Evolutionary conservation across 1,139 yeast species (phyloP).

Genomic region (Yamadazyma jaroonii): DNA sequence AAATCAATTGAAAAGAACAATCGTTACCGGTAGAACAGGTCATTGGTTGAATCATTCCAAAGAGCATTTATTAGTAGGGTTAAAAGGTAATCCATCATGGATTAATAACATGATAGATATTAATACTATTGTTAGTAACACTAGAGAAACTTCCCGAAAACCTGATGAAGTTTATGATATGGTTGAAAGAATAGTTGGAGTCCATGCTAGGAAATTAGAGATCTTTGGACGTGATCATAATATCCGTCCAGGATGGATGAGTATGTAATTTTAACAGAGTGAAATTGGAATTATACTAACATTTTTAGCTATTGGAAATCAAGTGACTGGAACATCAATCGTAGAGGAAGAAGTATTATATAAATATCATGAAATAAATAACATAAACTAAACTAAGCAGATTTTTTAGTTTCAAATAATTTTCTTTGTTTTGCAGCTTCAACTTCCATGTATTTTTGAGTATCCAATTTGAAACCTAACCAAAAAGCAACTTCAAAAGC

Average conservation of each 20-base stretch:
- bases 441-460: slow-evolving; percentile 54
- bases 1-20: slow-evolving; percentile 81
- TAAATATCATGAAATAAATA: slow-evolving; percentile 26
- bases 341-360: slow-evolving; percentile 55
- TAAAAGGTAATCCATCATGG: slow-evolving; percentile 83
- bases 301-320: slow-evolving; percentile 69
- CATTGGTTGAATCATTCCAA: slow-evolving; percentile 97
- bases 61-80: slow-evolving; percentile 82
- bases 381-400: background rate
- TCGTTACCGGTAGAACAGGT: slow-evolving; percentile 94
- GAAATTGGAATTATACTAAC: slow-evolving; percentile 3
- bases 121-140: slow-evolving; percentile 75
- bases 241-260: slow-evolving; percentile 86
- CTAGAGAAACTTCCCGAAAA: slow-evolving; percentile 85
- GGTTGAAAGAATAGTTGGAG: slow-evolving; percentile 79
- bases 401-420: slow-evolving; percentile 17
- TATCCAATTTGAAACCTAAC: slow-evolving; percentile 57
- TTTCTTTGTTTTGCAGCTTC: slow-evolving; percentile 40
- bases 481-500: slow-evolving; percentile 71
- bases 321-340: slow-evolving; percentile 59
- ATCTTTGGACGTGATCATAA: slow-evolving; percentile 88
- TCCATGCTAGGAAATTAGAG: slow-evolving; percentile 73
- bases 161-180: slow-evolving; percentile 91
- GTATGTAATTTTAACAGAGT: slow-evolving; percentile 7
- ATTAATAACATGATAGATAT: slow-evolving; percentile 61